Conservation (phyloP, 2,329 filamentous ascomycete genomes). For the Fusarium gaditjirri region DNA sequence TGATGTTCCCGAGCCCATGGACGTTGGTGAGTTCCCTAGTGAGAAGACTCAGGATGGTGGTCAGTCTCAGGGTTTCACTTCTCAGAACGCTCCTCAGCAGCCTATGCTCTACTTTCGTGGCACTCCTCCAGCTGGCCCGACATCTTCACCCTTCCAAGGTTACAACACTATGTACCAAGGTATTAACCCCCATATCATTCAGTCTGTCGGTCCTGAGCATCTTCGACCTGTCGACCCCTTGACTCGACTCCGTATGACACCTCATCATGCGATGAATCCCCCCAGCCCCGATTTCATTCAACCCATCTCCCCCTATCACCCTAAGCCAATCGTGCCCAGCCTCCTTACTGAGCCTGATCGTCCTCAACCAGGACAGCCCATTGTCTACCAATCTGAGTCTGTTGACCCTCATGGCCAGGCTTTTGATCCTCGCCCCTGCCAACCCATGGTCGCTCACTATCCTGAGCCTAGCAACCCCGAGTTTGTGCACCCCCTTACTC, state of each 20-base stretch:
- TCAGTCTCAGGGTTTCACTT: not conserved
- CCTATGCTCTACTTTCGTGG: not conserved
- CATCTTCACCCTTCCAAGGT: not conserved
- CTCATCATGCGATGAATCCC: not conserved
- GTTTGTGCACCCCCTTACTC: not conserved
- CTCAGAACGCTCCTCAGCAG: not conserved
- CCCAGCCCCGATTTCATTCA: not conserved
- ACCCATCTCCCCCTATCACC: not conserved
- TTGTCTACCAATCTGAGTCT: not conserved
- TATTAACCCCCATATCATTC: not conserved
- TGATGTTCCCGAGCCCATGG: not conserved
- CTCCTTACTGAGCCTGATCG: not conserved
- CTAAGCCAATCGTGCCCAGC: not conserved
- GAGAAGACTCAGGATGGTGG: not conserved
- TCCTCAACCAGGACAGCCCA: not conserved
- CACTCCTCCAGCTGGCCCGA: rapidly evolving
- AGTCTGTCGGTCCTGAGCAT: not conserved
- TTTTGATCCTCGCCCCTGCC: rapidly evolving
- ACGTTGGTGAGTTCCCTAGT: not conserved
- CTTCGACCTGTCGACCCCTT: not conserved
- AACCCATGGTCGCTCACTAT: not conserved
- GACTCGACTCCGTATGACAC: not conserved
- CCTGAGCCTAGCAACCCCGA: rapidly evolving
- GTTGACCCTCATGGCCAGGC: not conserved
- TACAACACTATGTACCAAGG: not conserved